phyloP scores from a whole-genome alignment of 768 basidiomycete species.

The Termitomyces heimii region DNA sequence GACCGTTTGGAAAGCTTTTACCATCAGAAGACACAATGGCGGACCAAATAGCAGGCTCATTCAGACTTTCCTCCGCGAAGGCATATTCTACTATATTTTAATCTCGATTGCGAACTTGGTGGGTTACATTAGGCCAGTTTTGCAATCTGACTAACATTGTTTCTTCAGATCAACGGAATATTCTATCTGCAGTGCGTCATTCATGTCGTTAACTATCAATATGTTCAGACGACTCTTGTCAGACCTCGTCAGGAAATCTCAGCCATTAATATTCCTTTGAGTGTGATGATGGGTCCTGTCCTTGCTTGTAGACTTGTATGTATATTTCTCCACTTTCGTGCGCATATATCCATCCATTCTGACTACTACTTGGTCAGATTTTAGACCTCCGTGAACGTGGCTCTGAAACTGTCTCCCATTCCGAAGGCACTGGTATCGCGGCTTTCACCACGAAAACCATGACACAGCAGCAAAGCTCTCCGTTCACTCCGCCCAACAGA shows the following conservation, averaged over 20 bases:
- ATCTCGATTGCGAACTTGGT: slow-evolving; percentile 83
- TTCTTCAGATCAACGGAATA: slow-evolving; percentile 61
- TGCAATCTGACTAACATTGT: not conserved
- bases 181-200: slow-evolving; percentile 74
- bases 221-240: not conserved
- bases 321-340: not conserved
- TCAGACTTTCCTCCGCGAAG: slow-evolving; percentile 81
- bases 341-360: slow-evolving; percentile 4
- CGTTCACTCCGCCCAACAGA: slow-evolving; percentile 47
- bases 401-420: slow-evolving; percentile 71
- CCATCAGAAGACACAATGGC: slow-evolving; percentile 68
- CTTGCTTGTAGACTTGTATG: slow-evolving; percentile 73
- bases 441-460: slow-evolving; percentile 63
- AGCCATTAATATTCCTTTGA: slow-evolving; percentile 78
- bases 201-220: not conserved
- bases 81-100: slow-evolving; percentile 79
- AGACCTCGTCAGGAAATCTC: slow-evolving; percentile 81
- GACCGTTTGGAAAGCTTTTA: slow-evolving; percentile 76
- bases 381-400: slow-evolving; percentile 79
- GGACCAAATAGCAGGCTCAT: slow-evolving; percentile 75
- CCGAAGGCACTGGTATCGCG: slow-evolving; percentile 63
- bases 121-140: slow-evolving; percentile 7
- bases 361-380: slow-evolving; percentile 37
- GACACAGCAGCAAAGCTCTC: slow-evolving; percentile 47
- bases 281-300: slow-evolving; percentile 77